Evolutionary conservation across 495 filamentous ascomycete species (phyloP), one percentile per base, ranked within the genome.

Genomic region (Aspergillus indologenus): DNA sequence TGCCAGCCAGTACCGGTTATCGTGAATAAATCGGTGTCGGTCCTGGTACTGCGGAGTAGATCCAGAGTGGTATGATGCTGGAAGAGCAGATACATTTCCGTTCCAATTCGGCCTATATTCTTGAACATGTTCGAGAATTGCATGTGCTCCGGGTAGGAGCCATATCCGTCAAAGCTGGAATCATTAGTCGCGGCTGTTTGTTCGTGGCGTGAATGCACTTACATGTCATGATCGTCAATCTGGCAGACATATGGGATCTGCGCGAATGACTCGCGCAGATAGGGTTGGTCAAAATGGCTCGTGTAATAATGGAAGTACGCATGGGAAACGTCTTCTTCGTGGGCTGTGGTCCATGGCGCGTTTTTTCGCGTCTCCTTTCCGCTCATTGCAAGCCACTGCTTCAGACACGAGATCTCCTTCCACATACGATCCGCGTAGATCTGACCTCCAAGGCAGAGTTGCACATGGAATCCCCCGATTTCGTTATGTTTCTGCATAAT

Each of bases 301-400:
- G 92, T 95, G 66, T 98, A 98, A 70, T 96, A 98, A 69, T 98
- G 95, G 75, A 98, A 98, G 74, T 96, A 98, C 2, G 93, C 93
- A 74, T 97, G 90, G 19, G 87, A 85, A 14, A 96, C 89, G 65
- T 98, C 95, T 64, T 98, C 93, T 65, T 98, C 91, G 66, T 97
- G 90, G 49, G 89, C 85, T 17, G 93, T 89, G 4, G 90, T 96
- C 94, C 94, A 98, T 17, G 84, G 81, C 0, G 91, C 86, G 54
- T 86, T 96, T 77, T 92, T 96, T 40, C 95, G 76, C 59, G 91
- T 92, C 57, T 98, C 94, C 60, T 96, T 91, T 2, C 94, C 95
- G 60, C 83, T 89, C 69, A 92, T 93, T 15, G 84, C 80, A 15
- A 97, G 82, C 94, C 94, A 98, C 73, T 98, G 94, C 72, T 88